A percentile compares a stretch with the other conserved stretches of the same genome.
phyloP scores from a whole-genome alignment of 2,329 filamentous ascomycete species.

The Karstenula rhodostoma region DNA sequence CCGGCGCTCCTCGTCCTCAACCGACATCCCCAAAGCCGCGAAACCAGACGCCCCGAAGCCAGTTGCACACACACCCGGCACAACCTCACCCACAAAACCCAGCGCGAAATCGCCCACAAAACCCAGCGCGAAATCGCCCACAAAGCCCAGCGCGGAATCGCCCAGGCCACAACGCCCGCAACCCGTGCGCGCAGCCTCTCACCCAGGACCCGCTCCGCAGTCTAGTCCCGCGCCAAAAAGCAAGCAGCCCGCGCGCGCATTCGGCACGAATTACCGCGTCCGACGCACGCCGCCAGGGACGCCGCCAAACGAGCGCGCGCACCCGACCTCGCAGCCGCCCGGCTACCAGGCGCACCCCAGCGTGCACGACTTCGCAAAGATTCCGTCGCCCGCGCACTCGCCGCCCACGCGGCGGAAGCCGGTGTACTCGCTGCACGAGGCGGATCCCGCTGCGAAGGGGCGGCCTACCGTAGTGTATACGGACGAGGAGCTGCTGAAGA shows the following conservation, averaged over 20 bases:
- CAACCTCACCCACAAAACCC: background rate
- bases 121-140: background rate
- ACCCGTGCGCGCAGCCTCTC: conserved; percentile 1
- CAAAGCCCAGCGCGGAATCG: background rate
- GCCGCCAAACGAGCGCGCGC: background rate
- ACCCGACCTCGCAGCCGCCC: background rate
- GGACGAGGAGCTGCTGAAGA: conserved; percentile 5
- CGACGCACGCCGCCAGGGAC: conserved; percentile 1
- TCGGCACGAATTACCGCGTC: conserved; percentile 10
- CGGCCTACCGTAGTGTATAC: background rate
- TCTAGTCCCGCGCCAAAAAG: background rate
- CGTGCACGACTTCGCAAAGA: conserved; percentile 8
- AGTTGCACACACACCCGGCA: background rate
- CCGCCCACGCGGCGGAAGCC: conserved; percentile 7
- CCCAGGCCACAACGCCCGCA: background rate
- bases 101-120: background rate
- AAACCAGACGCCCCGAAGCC: background rate
- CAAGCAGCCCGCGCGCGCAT: conserved; percentile 7
- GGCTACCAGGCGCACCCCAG: background rate
- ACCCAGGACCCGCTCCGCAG: conserved; percentile 1
- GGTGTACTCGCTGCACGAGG: conserved; percentile 8
- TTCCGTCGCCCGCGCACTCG: conserved; percentile 9
- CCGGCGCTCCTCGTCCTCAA: conserved; percentile 3
- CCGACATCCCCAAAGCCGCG: background rate
- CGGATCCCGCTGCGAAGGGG: conserved; percentile 7